Base-by-base conservation (phyloP, 2,329 filamentous ascomycete genomes). In the Fusarium sp. region DNA sequence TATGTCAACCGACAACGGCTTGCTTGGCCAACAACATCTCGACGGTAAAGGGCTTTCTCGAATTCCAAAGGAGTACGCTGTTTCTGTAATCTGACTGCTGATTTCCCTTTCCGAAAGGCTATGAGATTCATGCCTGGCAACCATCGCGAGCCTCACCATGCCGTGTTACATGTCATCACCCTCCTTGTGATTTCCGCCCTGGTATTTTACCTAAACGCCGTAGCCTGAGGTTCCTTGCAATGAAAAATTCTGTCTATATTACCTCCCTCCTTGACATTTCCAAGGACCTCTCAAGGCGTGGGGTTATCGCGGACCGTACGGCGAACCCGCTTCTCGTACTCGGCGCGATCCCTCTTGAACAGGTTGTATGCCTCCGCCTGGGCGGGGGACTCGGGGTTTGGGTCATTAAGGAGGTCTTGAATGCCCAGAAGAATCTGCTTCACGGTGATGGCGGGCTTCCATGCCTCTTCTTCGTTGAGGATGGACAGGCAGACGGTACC, bases 371-470 rank as follows among this genome's bases (percentile, higher is more conserved):
- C 96, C 68, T 99, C 95, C 3, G 95, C 94, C 77, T 99, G 95
- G 0, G 95, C 95, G 0, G 95, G 95, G 2, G 93, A 97, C 46
- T 99, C 95, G 4, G 94, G 95, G 73, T 99, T 99, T 14, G 96
- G 95, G 71, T 97, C 94, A 75, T 99, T 90, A 36, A 99, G 87
- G 2, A 99, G 85, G 70, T 96, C 94, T 77, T 99, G 95, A 54
- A 99, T 96, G 44, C 95, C 95, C 1, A 98, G 84, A 6, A 98
- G 85, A 63, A 99, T 98, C 78, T 98, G 93, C 79, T 97, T 98
- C 75, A 99, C 92, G 0, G 95, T 99, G 72, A 99, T 99, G 7
- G 95, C 94, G 1, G 95, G 96, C 77, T 96, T 96, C 95, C 96
- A 99, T 7, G 91, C 93, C 75, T 99, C 95, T 71, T 99, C 95